Evolutionary conservation across 2,329 filamentous ascomycete species (phyloP), one percentile per base, ranked within the genome.

Genomic region (Daldinia sp.): DNA sequence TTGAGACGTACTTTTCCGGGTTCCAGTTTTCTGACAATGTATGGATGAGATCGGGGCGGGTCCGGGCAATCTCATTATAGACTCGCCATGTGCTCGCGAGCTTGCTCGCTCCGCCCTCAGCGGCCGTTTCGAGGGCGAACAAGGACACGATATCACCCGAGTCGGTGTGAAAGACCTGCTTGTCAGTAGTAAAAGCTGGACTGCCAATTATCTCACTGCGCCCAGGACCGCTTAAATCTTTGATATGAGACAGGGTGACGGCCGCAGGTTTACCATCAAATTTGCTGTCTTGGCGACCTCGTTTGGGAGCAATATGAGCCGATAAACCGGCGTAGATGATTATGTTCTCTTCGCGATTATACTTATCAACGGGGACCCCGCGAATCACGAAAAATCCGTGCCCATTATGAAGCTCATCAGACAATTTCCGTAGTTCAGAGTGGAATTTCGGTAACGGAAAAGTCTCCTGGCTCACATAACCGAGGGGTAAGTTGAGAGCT

Each of bases 81-180:
- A 90, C 83, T 2, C 78, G 77, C 81, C 83, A 85, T 23, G 81
- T 84, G 68, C 85, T 86, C 0, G 85, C 81, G 9, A 90, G 73
- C 61, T 82, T 83, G 68, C 85, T 88, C 60, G 83, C 77, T 1
- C 87, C 87, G 0, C 87, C 87, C 1, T 77, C 76, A 0, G 80
- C 81, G 0, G 86, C 82, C 8, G 81, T 80, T 15, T 79, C 77
- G 2, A 88, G 79, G 0, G 82, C 83, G 48, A 87, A 83, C 5
- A 90, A 76, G 1, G 84, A 83, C 17, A 90, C 80, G 1, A 89
- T 78, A 67, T 90, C 87, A 7, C 86, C 82, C 0, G 73, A 71
- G 68, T 89, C 87, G 0, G 85, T 89, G 72, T 89, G 87, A 68
- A 89, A 89, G 4, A 84, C 82, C 71, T 86, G 86, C 70, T 86